Conservation (phyloP, 2,329 filamentous ascomycete genomes). For the Harringtonia lauricola region DNA sequence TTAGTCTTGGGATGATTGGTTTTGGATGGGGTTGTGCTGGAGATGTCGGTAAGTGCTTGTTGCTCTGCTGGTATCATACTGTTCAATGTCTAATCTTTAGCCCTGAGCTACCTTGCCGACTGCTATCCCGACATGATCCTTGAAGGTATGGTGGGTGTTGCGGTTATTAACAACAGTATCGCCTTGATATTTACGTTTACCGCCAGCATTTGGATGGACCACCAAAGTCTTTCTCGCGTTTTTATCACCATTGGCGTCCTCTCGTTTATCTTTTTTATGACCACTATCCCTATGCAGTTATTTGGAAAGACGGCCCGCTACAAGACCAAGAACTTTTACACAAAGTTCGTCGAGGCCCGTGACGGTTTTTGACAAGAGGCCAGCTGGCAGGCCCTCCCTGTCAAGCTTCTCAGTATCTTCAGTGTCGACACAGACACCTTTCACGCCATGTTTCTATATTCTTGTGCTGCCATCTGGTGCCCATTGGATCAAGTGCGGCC, state of each 20-base stretch:
- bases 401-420: not conserved
- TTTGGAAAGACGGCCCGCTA: conserved; percentile 2
- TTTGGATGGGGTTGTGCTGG: conserved; percentile 6
- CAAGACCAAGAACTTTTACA: conserved; percentile 1
- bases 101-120: conserved; percentile 4
- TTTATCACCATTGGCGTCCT: conserved; percentile 3
- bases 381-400: not conserved
- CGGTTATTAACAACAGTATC: conserved; percentile 6
- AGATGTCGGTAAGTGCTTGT: not conserved
- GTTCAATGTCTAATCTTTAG: not conserved
- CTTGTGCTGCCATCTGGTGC: too few relatives aligned
- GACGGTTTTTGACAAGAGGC: conserved; percentile 10
- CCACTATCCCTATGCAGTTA: conserved; percentile 2
- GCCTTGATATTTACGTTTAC: conserved; percentile 3
- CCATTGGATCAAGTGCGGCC: too few relatives aligned
- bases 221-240: not conserved
- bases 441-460: too few relatives aligned
- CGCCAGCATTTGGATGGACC: conserved; percentile 3
- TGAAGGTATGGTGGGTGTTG: conserved; percentile 4
- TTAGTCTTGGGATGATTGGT: conserved; percentile 1
- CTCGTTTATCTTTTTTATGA: conserved; percentile 3
- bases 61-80: not conserved
- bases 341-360: not conserved
- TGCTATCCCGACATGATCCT: conserved; percentile 5
- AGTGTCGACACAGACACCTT: too few relatives aligned